Percentiles rank a stretch among this genome's conserved stretches.
Evolutionary conservation across 202 grass and related monocot genomes (phyloP).

Genomic region (Alloteropsis angusta): DNA sequence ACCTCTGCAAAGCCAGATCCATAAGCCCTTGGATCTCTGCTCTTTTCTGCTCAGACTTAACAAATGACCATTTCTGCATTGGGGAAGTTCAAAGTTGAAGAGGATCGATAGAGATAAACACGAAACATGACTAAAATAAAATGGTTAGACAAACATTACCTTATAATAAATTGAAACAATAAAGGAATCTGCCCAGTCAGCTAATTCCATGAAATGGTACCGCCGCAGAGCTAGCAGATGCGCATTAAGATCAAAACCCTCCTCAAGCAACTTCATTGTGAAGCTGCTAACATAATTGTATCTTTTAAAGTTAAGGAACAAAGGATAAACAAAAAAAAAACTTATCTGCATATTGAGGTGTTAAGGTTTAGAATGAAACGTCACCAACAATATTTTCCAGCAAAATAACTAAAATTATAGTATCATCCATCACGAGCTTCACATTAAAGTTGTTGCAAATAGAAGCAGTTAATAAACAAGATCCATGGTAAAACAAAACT

Average conservation of each 20-base stretch:
- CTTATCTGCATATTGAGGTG: neutral
- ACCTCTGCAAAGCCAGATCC: slow-evolving; percentile 79
- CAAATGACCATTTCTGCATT: slow-evolving; percentile 65
- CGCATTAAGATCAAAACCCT: slow-evolving; percentile 78
- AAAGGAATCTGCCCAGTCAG: slow-evolving; percentile 87
- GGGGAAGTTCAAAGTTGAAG: slow-evolving; percentile 14
- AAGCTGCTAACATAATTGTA: slow-evolving; percentile 98
- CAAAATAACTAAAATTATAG: neutral
- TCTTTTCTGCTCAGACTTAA: slow-evolving; percentile 64
- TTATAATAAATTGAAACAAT: slow-evolving; percentile 64
- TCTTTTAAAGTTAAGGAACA: slow-evolving; percentile 60
- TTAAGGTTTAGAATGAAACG: slow-evolving; percentile 7
- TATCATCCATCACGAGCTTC: neutral
- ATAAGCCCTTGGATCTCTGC: slow-evolving; percentile 76
- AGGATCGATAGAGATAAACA: slow-evolving; percentile 18
- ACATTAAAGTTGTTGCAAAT: neutral
- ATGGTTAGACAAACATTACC: slow-evolving; percentile 30
- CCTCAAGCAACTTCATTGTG: slow-evolving; percentile 91
- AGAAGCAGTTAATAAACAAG: slow-evolving; percentile 3
- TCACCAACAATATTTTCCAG: neutral
- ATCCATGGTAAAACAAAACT: neutral
- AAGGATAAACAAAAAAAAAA: neutral
- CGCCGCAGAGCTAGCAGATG: slow-evolving; percentile 72
- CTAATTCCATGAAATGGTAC: slow-evolving; percentile 94
- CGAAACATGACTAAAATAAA: slow-evolving; percentile 15